Conservation (phyloP, 2,329 filamentous ascomycete genomes). For the Diaporthe destruens region DNA sequence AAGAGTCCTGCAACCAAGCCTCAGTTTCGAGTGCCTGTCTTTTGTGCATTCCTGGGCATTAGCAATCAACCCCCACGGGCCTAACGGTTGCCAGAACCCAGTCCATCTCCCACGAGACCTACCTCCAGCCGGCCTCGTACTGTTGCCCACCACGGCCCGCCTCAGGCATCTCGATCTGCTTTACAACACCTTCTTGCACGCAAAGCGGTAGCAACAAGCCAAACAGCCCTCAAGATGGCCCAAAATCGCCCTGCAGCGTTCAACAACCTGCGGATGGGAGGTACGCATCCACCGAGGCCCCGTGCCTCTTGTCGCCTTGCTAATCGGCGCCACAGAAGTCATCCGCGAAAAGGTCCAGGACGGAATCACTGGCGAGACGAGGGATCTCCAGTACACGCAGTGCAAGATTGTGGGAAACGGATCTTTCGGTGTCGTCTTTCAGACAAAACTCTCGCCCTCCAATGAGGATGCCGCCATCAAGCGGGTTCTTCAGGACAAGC, state of each 20-base stretch:
- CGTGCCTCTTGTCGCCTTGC: constrained; percentile 43
- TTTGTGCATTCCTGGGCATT: constrained; percentile 13
- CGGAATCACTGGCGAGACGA: constrained; percentile 94
- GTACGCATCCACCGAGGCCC: constrained; percentile 69
- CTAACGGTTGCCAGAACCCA: constrained; percentile 27
- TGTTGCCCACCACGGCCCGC: constrained; percentile 52
- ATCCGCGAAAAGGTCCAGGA: constrained; percentile 99
- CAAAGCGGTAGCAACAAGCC: constrained; percentile 47
- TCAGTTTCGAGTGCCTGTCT: neutral
- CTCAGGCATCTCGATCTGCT: constrained; percentile 44
- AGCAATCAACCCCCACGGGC: constrained; percentile 28
- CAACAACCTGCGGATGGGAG: constrained; percentile 91
- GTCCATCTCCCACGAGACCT: constrained; percentile 21
- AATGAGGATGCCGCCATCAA: constrained; percentile 99
- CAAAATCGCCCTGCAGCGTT: constrained; percentile 93
- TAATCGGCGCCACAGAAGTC: constrained; percentile 75
- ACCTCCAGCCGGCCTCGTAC: constrained; percentile 7
- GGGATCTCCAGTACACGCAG: constrained; percentile 97
- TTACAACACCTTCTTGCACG: constrained; percentile 33
- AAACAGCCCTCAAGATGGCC: constrained; percentile 72
- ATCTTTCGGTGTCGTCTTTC: constrained; percentile 98
- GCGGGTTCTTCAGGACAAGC: constrained; percentile 97
- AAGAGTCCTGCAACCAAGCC: constrained; percentile 16
- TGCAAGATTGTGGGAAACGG: constrained; percentile 99
- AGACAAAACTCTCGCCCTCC: constrained; percentile 97